Evolutionary conservation across 768 basidiomycete species (phyloP).

Genomic region (Cystobasidium tubakii): DNA sequence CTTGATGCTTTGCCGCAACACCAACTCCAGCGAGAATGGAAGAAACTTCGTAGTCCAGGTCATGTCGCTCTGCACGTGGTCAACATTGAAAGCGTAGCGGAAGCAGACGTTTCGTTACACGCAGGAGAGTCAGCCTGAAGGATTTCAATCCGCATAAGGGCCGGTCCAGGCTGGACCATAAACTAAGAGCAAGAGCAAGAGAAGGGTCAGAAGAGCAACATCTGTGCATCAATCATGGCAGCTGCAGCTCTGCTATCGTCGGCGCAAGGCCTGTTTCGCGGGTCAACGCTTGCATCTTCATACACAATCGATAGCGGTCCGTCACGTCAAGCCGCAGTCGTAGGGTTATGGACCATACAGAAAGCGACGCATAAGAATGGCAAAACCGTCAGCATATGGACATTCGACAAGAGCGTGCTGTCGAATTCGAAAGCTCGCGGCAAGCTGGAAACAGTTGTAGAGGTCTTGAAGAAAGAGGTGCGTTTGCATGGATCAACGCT

Average conservation of each 20-base stretch:
- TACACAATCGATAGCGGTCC: slow-evolving; percentile 22
- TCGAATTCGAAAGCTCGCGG: slow-evolving; percentile 47
- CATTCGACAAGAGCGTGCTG: slow-evolving; percentile 74
- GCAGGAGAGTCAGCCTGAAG: no score
- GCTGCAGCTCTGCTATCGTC: slow-evolving; percentile 26
- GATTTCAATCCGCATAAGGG: no score
- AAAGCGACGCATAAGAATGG: slow-evolving; percentile 79
- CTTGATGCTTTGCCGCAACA: no score
- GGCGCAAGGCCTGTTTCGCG: slow-evolving; percentile 11
- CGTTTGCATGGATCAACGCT: slow-evolving; percentile 42
- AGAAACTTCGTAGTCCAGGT: no score
- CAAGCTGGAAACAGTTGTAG: slow-evolving; percentile 66
- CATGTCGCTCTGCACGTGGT: no score
- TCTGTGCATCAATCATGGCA: slow-evolving; percentile 8
- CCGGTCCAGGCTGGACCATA: no score
- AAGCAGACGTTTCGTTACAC: no score
- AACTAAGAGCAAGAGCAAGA: no score
- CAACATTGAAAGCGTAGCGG: no score
- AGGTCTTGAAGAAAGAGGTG: slow-evolving; percentile 87
- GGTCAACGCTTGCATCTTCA: slow-evolving; percentile 18
- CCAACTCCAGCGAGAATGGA: no score
- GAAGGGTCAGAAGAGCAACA: neutral
- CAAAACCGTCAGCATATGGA: slow-evolving; percentile 89
- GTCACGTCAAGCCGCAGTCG: neutral
- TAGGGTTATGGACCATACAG: slow-evolving; percentile 82